Base-by-base conservation (phyloP, 495 filamentous ascomycete species). In the Penicillium paradoxum region DNA sequence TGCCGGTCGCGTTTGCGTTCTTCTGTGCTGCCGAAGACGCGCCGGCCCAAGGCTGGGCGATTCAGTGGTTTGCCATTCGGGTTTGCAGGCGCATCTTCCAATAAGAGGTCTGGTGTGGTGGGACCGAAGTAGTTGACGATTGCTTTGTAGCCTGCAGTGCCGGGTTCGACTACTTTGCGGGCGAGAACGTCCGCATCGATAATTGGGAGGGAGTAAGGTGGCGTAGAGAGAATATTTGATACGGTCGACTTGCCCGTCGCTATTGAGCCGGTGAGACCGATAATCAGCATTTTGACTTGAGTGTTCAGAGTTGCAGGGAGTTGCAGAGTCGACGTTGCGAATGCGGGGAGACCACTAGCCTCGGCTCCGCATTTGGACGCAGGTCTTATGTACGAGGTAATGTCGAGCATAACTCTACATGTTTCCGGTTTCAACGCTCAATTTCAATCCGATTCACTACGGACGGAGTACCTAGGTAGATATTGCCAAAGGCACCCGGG, bases 161-260 rank as follows among this genome's bases (percentile, higher is more conserved):
- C 91, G 1, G 93, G 93, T 66, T 89, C 86, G 70, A 97, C 91
- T 53, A 96, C 93, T 59, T 89, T 74, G 59, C 90, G 90, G 49
- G 93, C 90, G 58, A 97, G 76, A 24, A 91, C 67, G 78, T 98
- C 95, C 59, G 93, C 90, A 73, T 98, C 93, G 78, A 98, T 88
- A 64, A 97, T 81, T 65, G 93, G 92, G 65, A 97, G 83, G 59
- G 79, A 81, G 77, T 97, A 85, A 10, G 91, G 91, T 0, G 89
- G 78, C 0, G 78, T 72, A 49, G 84, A 80, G 68, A 98, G 90
- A 59, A 96, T 74, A 50, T 75, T 65, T 34, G 93, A 96, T 56
- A 95, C 92, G 57, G 95, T 98, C 30, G 91, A 95, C 83, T 98
- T 98, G 66, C 95, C 93, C 3, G 95, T 97, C 32, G 93, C 92